These are phyloP conservation scores for Aspergillus sp. DNA, from an alignment of 2,329 filamentous ascomycete genomes.

Conservation along the genomic window DNA sequence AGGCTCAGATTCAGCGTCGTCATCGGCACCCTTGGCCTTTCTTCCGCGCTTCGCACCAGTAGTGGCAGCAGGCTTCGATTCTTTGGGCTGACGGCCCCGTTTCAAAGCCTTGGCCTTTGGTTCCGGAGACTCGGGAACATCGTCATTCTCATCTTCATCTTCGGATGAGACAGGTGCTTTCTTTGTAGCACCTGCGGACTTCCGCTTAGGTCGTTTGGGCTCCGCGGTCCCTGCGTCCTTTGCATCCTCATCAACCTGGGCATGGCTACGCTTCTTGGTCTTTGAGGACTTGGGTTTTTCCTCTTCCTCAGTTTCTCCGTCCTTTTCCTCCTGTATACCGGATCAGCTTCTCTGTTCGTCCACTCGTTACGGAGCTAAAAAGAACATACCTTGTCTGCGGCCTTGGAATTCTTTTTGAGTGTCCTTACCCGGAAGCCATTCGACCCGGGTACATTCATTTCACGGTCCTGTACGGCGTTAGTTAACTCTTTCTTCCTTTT, in stretches of 20 bases:
- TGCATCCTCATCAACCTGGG: background rate
- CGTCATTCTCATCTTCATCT: background rate
- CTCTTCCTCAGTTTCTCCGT: conserved; percentile 17
- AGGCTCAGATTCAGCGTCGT: conserved; percentile 17
- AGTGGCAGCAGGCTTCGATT: conserved; percentile 1
- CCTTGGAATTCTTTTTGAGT: conserved; percentile 17
- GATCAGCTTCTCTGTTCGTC: background rate
- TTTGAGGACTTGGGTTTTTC: conserved; percentile 18
- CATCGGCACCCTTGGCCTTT: conserved; percentile 10
- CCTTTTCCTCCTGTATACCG: conserved; percentile 11
- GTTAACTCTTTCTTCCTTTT: background rate
- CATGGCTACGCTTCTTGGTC: conserved; percentile 9
- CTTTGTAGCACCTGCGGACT: conserved; percentile 7
- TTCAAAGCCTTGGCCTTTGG: conserved; percentile 18
- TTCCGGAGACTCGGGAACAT: conserved; percentile 15
- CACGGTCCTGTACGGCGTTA: conserved; percentile 60
- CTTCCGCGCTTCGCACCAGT: conserved; percentile 10
- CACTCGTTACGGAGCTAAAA: too few relatives aligned
- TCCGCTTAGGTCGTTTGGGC: conserved; percentile 17
- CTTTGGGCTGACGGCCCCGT: conserved; percentile 22
- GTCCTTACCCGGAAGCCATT: conserved; percentile 58
- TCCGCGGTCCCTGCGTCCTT: conserved; percentile 15
- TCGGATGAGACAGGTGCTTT: conserved; percentile 5
- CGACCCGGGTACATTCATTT: conserved; percentile 68
- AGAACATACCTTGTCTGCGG: conserved; percentile 21